These are phyloP conservation scores for Scytalidium sp. DNA, from an alignment of 2,329 filamentous ascomycete species.

Conservation along the genomic window DNA sequence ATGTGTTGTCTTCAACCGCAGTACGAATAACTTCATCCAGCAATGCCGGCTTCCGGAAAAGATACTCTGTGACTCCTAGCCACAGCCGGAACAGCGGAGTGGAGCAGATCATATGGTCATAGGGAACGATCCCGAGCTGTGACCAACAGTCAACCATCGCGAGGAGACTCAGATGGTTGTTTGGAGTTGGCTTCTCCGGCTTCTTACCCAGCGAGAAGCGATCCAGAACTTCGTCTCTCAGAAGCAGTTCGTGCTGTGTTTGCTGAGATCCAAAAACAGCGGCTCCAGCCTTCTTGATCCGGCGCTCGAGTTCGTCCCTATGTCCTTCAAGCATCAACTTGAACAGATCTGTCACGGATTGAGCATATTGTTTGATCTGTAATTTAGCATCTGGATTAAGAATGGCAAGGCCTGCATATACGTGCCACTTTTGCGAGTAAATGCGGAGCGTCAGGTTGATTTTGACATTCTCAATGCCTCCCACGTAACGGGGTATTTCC, in stretches of 20 bases:
- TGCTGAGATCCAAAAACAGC: constrained; percentile 59
- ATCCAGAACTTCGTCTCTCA: constrained; percentile 79
- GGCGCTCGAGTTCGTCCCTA: constrained; percentile 65
- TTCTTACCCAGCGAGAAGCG: constrained; percentile 77
- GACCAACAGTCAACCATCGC: constrained; percentile 99
- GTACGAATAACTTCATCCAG: constrained; percentile 84
- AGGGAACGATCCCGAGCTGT: constrained; percentile 86
- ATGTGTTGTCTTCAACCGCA: constrained; percentile 84
- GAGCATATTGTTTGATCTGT: constrained; percentile 93
- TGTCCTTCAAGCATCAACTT: constrained; percentile 94
- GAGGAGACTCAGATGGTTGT: constrained; percentile 90
- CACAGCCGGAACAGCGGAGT: constrained; percentile 96
- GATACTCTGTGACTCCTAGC: constrained; percentile 93
- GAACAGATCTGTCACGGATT: constrained; percentile 89
- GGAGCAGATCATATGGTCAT: constrained; percentile 99
- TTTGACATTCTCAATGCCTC: constrained; percentile 98
- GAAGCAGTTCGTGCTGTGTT: constrained; percentile 62
- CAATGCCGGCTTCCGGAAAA: constrained; percentile 79
- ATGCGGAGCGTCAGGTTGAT: constrained; percentile 98
- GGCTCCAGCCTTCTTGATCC: constrained; percentile 78
- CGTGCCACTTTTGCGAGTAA: constrained; percentile 99
- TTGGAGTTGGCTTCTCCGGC: constrained; percentile 61
- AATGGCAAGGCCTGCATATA: constrained; percentile 95
- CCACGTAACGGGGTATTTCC: constrained; percentile 93
- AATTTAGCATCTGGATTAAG: constrained; percentile 88